These are phyloP conservation scores for Graphilbum fragrans DNA, from an alignment of 2,329 filamentous ascomycete species.

Conservation along the genomic window DNA sequence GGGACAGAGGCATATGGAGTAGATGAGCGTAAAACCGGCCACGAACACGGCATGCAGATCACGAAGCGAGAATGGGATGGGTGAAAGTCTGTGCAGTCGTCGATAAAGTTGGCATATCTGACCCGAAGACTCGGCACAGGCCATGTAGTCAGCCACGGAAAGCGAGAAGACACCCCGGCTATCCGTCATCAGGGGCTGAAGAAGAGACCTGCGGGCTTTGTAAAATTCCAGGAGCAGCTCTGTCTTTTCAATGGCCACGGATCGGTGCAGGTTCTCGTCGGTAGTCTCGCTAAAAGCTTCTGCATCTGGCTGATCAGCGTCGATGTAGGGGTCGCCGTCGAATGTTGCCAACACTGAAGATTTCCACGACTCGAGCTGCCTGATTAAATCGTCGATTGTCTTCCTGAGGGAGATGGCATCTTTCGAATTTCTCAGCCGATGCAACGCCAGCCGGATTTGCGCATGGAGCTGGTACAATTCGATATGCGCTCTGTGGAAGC, in stretches of 20 bases:
- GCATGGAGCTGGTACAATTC: slow-evolving; percentile 7
- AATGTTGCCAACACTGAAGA: background rate
- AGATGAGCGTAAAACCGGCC: slow-evolving; percentile 7
- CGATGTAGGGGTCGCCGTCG: background rate
- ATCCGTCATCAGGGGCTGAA: slow-evolving; percentile 7
- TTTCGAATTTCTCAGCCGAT: slow-evolving; percentile 1
- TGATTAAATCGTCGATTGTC: background rate
- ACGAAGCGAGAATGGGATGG: slow-evolving; percentile 5
- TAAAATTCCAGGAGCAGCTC: slow-evolving; percentile 4
- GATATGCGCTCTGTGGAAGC: slow-evolving; percentile 5
- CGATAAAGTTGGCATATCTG: slow-evolving; percentile 8
- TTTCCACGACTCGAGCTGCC: slow-evolving; percentile 4
- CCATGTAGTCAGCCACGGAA: background rate
- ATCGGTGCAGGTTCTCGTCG: no score
- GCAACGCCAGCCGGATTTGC: slow-evolving; percentile 5
- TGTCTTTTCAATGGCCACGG: background rate
- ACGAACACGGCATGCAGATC: slow-evolving; percentile 8
- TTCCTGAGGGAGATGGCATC: background rate
- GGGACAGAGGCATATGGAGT: slow-evolving; percentile 1
- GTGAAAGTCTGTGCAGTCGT: slow-evolving; percentile 5
- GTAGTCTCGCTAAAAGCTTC: no score
- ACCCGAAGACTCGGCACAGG: slow-evolving; percentile 6
- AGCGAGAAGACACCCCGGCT: background rate
- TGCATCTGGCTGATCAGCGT: no score
- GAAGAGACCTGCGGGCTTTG: slow-evolving; percentile 3